Evolutionary conservation across 2,329 filamentous ascomycete species (phyloP), one percentile per base, ranked within the genome.

Genomic region (Penicillium sp.): DNA sequence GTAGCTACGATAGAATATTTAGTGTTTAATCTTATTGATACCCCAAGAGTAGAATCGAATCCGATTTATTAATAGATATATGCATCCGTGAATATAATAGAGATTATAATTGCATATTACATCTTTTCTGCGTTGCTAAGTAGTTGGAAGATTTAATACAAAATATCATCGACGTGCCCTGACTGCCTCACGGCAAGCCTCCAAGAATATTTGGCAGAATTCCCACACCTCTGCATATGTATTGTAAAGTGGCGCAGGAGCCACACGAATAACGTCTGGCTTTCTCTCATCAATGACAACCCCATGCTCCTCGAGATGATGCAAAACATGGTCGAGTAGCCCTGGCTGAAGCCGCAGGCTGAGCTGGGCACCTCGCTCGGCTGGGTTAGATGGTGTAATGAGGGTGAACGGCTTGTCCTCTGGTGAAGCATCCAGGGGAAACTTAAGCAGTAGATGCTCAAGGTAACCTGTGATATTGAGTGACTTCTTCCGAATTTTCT

Each of bases 231-330:
- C 90, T 51, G 78, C 76, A 65, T 88, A 95, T 0, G 80, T 82
- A 62, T 92, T 92, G 71, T 95, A 95, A 57, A 95, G 68, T 7
- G 90, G 89, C 37, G 87, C 86, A 1, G 91, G 90, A 1, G 90
- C 89, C 1, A 95, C 83, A 1, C 90, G 77, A 44, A 95, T 84
- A 13, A 95, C 90, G 65, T 91, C 84, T 1, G 91, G 90, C 67
- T 88, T 88, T 51, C 90, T 77, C 77, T 93, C 87, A 65, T 95
- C 90, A 32, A 88, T 83, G 1, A 95, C 80, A 2, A 93, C 83
- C 1, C 86, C 87, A 1, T 81, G 78, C 10, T 81, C 77, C 58
- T 88, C 81, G 25, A 95, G 67, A 25, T 77, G 77, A 38, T 75
- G 72, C 51, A 82, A 78, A 2, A 95, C 81, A 6, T 65, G 65